Conservation (phyloP, 257 asterid species). For the Rauvolfia tetraphylla region DNA sequence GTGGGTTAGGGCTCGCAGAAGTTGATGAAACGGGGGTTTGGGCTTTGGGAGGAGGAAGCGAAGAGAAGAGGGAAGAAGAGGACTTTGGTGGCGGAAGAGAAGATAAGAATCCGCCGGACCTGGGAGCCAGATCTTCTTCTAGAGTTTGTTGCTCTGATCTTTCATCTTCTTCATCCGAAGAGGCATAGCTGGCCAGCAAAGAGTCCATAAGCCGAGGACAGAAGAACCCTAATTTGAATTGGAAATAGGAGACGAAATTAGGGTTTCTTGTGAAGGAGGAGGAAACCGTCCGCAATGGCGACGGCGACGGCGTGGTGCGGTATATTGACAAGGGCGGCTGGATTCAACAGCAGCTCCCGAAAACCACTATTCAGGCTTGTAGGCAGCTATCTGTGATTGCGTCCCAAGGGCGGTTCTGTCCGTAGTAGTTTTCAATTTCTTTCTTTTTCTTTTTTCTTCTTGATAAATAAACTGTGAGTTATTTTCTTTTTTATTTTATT, state of each 20-base stretch:
- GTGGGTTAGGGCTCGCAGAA: background rate
- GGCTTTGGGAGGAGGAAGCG: conserved; percentile 14
- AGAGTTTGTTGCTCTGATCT: conserved; percentile 19
- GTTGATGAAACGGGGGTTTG: conserved; percentile 1
- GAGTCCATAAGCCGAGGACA: conserved; percentile 53
- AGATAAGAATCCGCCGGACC: conserved; percentile 39
- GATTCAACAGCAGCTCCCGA: background rate
- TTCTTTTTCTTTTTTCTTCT: too few relatives aligned
- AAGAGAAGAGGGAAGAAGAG: conserved; percentile 12
- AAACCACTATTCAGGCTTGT: background rate
- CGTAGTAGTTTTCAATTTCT: background rate
- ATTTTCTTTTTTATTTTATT: too few relatives aligned
- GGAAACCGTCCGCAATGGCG: background rate
- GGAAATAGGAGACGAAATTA: background rate
- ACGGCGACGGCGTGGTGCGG: background rate
- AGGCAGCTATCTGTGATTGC: too few relatives aligned
- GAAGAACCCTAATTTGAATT: background rate
- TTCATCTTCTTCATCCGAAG: conserved; percentile 77
- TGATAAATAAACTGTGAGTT: too few relatives aligned
- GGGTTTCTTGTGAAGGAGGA: background rate
- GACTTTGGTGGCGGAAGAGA: conserved; percentile 64
- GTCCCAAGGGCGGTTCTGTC: too few relatives aligned
- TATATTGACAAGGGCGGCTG: background rate
- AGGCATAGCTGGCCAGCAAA: conserved; percentile 69
- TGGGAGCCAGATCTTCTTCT: conserved; percentile 21